Base-by-base conservation (phyloP, 148 eudicot species). In the Rhododendron williamsianum region DNA sequence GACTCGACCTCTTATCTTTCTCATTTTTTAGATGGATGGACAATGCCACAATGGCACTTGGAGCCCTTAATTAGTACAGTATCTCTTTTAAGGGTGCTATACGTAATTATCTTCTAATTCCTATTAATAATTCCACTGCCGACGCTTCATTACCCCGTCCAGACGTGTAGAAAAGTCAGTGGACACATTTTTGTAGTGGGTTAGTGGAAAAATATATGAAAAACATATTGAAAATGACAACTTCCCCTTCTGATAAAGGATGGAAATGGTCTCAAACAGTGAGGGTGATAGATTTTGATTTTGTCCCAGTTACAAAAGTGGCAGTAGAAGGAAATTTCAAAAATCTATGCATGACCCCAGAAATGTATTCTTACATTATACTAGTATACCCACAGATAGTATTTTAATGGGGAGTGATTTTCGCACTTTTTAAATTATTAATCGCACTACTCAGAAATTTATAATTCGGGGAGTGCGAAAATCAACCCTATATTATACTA, bases 171-270 rank as follows among this genome's bases (percentile, higher is more conserved):
- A 76, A 78, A 9, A 9, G 33, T 67, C 73, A 25, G 73, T 67
- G 16, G 35, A 11, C 73, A 25, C 73, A 67, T 25, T 9, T 67
- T 67, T 67, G 27, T 67, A 11, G 73, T 67, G 12, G 49, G 80
- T 41, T n/a, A 77, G 52, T 23, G 60, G 60, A 51, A 51, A 27
- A 36, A 49, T 12, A 79, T 46, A 36, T 41, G 6, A 0, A 79
- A 79, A 79, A 46, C 82, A 79, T 12, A 6, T n/a, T 49, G 82
- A 79, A 79, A 79, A 27, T 51, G 82, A 79, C 82, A n/a, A 12
- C 23, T 79, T 4, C 35, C 45, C 49, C 38, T 79, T 15, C 33
- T 4, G 15, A n/a, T 67, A 67, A 25, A 9, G 33, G 35, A 67
- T 67, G 35, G 35, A 9, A 67, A 67, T 67, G 33, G 73, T 67